Base-by-base conservation (phyloP, 75 land plant species). In the Pseudotsuga menziesii region DNA sequence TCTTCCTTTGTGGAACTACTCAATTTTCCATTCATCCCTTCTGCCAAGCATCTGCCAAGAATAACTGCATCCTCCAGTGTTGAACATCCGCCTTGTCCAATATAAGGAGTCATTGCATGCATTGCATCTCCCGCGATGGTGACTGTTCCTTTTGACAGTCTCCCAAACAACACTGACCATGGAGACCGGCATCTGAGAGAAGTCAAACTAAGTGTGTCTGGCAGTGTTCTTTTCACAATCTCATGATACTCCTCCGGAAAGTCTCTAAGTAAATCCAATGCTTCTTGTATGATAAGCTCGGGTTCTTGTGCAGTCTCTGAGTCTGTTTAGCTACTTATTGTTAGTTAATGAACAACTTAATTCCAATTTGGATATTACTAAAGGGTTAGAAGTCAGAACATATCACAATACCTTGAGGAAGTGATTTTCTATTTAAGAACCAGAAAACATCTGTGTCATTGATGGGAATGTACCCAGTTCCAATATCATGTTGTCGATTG, bases 41-140 rank as follows among this genome's bases (percentile, higher is more conserved):
- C 41, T 27, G 61, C 74, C 89, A 80, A 71, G 82, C 73, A 71
- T 54, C 85, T 76, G 15, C 82, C 88, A 17, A 90, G 82, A 26
- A 88, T 71, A 25, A 90, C 83, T 5, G 89, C 90, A 75, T 90
- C 92, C 76, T 90, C 92, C 61, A 88, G 59, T 17, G 85, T 85
- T 20, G 75, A 61, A 56, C 91, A 88, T 35, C 88, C 92, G 8
- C 90, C 92, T 63, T 88, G 92, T n/a, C 84, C 88, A 14, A 90
- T 77, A 74, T 85, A 82, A 29, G 92, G 91, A n/a, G 83, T 83
- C 79, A 88, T 87, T 5, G 87, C 83, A 57, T 86, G 88, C 76
- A 85, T 57, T 52, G 87, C 88, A 80, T 86, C 98, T 4, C 98
- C 98, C 52, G 91, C 91, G 20, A 89, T 35, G 16, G 89, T 84